Evolutionary conservation across 148 eudicot genomes (phyloP).

Genomic region (Camellia sinensis): DNA sequence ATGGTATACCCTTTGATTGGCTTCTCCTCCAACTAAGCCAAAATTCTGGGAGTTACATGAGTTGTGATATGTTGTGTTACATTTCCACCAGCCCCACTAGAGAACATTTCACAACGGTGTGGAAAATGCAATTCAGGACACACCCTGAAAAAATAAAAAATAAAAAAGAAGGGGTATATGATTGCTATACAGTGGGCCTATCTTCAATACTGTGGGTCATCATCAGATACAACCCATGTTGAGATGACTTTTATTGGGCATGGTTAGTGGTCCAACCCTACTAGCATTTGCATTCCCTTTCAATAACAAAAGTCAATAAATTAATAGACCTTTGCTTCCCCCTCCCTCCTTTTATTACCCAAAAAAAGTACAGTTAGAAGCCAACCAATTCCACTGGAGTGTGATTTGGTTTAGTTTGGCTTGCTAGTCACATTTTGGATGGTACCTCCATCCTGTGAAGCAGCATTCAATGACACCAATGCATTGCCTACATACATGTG

Average conservation of each 20-base stretch:
- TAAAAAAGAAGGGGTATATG: no score
- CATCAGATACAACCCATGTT: background rate
- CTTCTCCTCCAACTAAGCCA: no score
- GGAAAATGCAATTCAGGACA: background rate
- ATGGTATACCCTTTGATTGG: no score
- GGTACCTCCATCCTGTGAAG: background rate
- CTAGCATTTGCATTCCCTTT: background rate
- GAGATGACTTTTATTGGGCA: background rate
- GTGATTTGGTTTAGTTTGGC: background rate
- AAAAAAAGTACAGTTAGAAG: background rate
- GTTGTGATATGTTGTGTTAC: background rate
- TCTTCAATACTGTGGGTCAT: background rate
- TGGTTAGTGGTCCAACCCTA: background rate
- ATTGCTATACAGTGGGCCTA: no score
- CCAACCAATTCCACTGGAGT: background rate
- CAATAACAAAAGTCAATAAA: background rate
- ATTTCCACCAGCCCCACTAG: slow-evolving; percentile 2
- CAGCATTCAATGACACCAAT: no score
- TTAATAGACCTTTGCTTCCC: background rate
- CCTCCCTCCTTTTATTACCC: background rate
- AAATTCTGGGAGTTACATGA: no score
- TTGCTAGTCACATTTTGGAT: background rate
- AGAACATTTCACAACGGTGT: background rate
- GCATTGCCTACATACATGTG: no score
- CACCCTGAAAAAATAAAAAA: background rate